Evolutionary conservation across 805 yeast genomes (phyloP).

Genomic region (Scheffersomyces stipitis): DNA sequence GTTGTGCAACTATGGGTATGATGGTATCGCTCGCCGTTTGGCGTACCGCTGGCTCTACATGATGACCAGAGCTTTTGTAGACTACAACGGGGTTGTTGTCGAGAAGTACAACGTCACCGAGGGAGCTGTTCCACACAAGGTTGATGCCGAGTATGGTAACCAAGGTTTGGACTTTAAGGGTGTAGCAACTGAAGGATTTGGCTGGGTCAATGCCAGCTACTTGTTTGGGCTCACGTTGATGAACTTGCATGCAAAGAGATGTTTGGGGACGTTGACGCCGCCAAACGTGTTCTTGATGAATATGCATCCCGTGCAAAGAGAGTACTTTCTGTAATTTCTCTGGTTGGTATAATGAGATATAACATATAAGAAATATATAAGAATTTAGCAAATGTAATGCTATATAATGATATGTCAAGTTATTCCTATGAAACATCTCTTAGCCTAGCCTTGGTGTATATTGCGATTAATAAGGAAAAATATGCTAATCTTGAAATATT

Average conservation of each 20-base stretch:
- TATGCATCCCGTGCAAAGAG: conserved; percentile 36
- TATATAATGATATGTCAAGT: no score
- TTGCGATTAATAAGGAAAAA: no score
- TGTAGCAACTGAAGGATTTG: conserved; percentile 94
- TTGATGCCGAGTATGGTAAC: conserved; percentile 95
- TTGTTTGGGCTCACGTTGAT: conserved; percentile 67
- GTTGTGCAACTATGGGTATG: conserved; percentile 66
- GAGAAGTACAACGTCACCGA: conserved; percentile 92
- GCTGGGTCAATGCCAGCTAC: conserved; percentile 95
- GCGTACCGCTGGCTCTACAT: conserved; percentile 86
- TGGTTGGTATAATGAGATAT: no score
- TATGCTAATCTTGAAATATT: no score
- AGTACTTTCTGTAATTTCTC: conserved; percentile 1
- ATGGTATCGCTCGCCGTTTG: conserved; percentile 63
- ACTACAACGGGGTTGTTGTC: conserved; percentile 90
- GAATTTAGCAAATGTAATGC: no score
- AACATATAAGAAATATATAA: not conserved
- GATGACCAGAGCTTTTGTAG: conserved; percentile 88
- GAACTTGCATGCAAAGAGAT: conserved; percentile 66
- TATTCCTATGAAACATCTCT: no score
- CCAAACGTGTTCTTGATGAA: conserved; percentile 61
- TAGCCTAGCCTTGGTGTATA: no score
- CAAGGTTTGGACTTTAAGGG: conserved; percentile 93
- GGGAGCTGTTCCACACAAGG: conserved; percentile 82
- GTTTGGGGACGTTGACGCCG: conserved; percentile 75